Percentiles rank a stretch among this genome's conserved stretches.
Evolutionary conservation across 1,284 basidiomycete species (phyloP).

Genomic region (Papiliotrema nemorosa): DNA sequence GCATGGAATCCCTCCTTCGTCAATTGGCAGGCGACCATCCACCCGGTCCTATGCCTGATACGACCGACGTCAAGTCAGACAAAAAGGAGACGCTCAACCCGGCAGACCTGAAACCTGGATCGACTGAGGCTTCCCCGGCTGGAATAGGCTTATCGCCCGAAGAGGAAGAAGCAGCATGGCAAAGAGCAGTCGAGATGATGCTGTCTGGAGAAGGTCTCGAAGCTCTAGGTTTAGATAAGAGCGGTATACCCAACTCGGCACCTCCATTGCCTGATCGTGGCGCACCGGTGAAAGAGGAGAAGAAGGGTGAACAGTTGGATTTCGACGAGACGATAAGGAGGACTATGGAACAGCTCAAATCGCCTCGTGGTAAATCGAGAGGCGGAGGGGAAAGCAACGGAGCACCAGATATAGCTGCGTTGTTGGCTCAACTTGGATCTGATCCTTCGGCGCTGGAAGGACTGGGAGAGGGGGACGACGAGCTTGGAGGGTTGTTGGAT

Average conservation of each 20-base stretch:
- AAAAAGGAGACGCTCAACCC: too few relatives aligned
- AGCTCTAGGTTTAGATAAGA: slow-evolving; percentile 48
- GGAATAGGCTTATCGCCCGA: slow-evolving; percentile 15
- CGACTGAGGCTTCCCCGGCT: too few relatives aligned
- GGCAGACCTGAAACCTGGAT: too few relatives aligned
- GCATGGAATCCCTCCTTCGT: slow-evolving; percentile 80
- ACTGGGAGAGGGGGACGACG: slow-evolving; percentile 56
- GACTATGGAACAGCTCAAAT: slow-evolving; percentile 74
- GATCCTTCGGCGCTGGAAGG: slow-evolving; percentile 55
- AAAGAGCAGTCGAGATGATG: slow-evolving; percentile 72
- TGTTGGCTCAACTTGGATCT: slow-evolving; percentile 46
- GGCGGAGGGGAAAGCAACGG: slow-evolving; percentile 19
- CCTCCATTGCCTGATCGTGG: slow-evolving; percentile 8
- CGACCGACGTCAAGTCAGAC: background rate
- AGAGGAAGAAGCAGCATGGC: slow-evolving; percentile 53
- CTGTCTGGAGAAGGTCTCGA: slow-evolving; percentile 64
- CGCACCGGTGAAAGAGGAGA: slow-evolving; percentile 28
- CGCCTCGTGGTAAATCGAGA: slow-evolving; percentile 38
- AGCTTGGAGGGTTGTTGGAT: slow-evolving; percentile 74
- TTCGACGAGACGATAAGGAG: slow-evolving; percentile 75
- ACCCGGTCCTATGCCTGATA: slow-evolving; percentile 34
- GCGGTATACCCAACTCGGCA: slow-evolving; percentile 3
- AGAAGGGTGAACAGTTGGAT: slow-evolving; percentile 20
- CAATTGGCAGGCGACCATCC: slow-evolving; percentile 57
- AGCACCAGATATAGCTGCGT: slow-evolving; percentile 23